A percentile compares a stretch with the other conserved stretches of the same genome.
Conservation (phyloP, 257 asterid species). For the Nicotiana tomentosiformis region DNA sequence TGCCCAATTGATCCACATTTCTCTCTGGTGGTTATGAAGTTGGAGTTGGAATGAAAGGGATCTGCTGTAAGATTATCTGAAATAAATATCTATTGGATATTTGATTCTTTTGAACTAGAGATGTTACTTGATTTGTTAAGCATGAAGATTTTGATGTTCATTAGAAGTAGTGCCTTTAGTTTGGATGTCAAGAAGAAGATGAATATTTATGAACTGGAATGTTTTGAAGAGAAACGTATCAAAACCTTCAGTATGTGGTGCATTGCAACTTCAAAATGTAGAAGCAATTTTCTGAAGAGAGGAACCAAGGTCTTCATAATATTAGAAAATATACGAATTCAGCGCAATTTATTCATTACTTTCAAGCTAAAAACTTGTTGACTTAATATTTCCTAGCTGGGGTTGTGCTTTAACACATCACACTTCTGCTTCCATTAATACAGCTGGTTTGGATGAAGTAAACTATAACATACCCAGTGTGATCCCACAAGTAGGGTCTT, state of each 20-base stretch:
- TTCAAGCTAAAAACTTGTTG: too few relatives aligned
- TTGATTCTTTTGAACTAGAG: background rate
- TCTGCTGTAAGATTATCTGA: background rate
- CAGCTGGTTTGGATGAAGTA: too few relatives aligned
- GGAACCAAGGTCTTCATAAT: background rate
- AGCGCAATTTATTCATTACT: background rate
- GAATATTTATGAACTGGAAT: background rate
- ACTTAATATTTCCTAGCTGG: background rate
- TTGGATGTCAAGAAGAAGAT: background rate
- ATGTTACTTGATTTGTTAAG: background rate
- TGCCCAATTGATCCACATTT: background rate
- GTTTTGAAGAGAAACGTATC: background rate
- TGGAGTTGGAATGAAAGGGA: constrained; percentile 1
- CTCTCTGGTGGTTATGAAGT: background rate
- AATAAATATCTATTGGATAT: background rate
- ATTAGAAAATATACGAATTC: background rate
- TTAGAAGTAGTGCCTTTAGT: background rate
- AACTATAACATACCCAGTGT: too few relatives aligned
- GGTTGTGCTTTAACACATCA: background rate
- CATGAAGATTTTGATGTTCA: background rate
- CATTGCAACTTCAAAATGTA: background rate
- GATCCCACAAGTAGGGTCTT: too few relatives aligned
- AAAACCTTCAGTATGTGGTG: background rate
- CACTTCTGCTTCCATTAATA: too few relatives aligned
- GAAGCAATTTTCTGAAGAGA: background rate